A percentile compares a stretch with the other conserved stretches of the same genome.
phyloP scores from a whole-genome alignment of 179 eudicot genomes.

The Vitellaria paradoxa region DNA sequence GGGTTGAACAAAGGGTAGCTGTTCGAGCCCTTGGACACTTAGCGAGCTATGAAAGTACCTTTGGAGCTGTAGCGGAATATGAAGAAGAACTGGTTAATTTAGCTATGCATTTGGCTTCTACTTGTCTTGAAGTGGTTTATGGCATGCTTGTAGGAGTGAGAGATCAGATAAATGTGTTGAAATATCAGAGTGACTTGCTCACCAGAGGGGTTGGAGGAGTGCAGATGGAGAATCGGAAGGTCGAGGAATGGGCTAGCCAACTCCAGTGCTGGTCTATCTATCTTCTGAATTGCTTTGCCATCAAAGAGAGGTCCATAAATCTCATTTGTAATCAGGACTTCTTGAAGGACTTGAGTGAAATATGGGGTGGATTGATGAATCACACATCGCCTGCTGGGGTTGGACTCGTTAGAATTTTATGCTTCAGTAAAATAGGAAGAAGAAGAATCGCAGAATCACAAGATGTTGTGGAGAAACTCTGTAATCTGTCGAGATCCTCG shows the following conservation, averaged over 20 bases:
- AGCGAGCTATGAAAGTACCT: constrained; percentile 58
- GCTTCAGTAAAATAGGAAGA: constrained; percentile 55
- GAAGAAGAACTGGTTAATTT: constrained; percentile 11
- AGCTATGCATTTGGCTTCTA: constrained; percentile 12
- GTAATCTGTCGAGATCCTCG: constrained; percentile 67
- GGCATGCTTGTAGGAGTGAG: constrained; percentile 3
- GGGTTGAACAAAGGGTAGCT: constrained; percentile 72
- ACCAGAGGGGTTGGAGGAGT: constrained; percentile 69
- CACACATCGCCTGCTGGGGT: constrained; percentile 63
- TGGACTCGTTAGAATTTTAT: constrained; percentile 54
- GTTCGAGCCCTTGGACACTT: constrained; percentile 63
- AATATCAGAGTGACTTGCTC: constrained; percentile 57
- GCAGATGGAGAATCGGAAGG: constrained; percentile 65
- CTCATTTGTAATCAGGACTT: constrained; percentile 55
- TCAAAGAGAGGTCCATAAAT: constrained; percentile 55
- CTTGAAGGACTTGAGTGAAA: constrained; percentile 47
- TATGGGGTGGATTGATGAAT: constrained; percentile 74
- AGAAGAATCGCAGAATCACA: constrained; percentile 54
- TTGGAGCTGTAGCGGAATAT: constrained; percentile 46
- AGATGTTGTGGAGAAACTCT: constrained; percentile 49
- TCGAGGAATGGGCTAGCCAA: constrained; percentile 74
- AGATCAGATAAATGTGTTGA: constrained; percentile 35
- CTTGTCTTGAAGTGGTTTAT: constrained; percentile 15
- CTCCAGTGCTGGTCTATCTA: constrained; percentile 68
- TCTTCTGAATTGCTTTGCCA: constrained; percentile 59